Conservation (phyloP, 768 basidiomycete species). For the Podaxis sp. region DNA sequence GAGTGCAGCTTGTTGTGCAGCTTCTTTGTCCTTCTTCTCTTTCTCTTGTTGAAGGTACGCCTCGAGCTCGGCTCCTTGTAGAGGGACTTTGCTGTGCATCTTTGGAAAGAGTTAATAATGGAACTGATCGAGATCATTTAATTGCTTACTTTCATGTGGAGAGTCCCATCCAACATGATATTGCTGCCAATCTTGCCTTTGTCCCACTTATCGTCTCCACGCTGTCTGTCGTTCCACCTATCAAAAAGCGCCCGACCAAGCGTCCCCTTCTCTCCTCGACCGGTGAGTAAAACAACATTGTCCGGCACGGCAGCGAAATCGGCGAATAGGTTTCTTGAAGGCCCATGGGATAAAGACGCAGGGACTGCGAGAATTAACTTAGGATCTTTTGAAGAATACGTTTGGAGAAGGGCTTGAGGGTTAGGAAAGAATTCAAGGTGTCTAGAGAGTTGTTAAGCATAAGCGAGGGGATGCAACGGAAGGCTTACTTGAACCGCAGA, state of each 20-base stretch:
- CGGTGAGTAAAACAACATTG: slow-evolving; percentile 87
- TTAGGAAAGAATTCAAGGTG: slow-evolving; percentile 91
- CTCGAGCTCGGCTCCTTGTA: slow-evolving; percentile 88
- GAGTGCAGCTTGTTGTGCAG: slow-evolving; percentile 80
- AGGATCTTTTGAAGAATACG: slow-evolving; percentile 83
- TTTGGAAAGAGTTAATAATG: slow-evolving; percentile 25
- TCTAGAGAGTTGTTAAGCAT: slow-evolving; percentile 37
- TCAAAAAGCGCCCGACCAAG: slow-evolving; percentile 78
- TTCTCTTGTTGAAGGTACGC: slow-evolving; percentile 75
- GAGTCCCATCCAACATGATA: slow-evolving; percentile 72
- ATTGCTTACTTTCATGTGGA: slow-evolving; percentile 60
- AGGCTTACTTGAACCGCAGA: slow-evolving; percentile 81
- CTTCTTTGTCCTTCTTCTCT: slow-evolving; percentile 76
- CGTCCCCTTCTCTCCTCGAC: slow-evolving; percentile 75
- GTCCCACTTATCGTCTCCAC: slow-evolving; percentile 83
- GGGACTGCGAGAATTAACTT: slow-evolving; percentile 95
- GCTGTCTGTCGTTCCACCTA: slow-evolving; percentile 82
- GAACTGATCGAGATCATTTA: not conserved
- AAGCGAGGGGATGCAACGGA: not conserved
- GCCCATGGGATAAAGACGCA: slow-evolving; percentile 88
- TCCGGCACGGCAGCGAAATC: slow-evolving; percentile 81
- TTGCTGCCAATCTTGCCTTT: slow-evolving; percentile 86
- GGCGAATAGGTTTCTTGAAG: slow-evolving; percentile 81
- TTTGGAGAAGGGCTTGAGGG: slow-evolving; percentile 74
- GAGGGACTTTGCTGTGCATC: slow-evolving; percentile 88